These are phyloP conservation scores for Microthlaspi erraticum DNA, from an alignment of 345 rosid genomes.

Conservation along the genomic window DNA sequence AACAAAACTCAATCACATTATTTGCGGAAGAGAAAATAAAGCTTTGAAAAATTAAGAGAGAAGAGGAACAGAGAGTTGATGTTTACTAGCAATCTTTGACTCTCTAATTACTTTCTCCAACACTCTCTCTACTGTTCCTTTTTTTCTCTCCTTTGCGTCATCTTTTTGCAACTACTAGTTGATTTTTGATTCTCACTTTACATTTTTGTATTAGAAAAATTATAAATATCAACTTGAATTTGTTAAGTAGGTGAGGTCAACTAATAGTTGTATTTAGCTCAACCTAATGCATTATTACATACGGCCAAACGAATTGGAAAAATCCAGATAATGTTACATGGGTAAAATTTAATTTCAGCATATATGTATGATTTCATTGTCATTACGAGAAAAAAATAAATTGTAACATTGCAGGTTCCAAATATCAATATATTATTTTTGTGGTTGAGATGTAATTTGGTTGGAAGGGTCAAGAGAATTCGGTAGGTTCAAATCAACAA, in stretches of 20 bases:
- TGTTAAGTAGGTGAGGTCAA: constrained; percentile 24
- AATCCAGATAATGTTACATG: background rate
- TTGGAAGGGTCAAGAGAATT: constrained; percentile 19
- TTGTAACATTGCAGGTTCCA: constrained; percentile 1
- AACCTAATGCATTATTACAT: constrained; percentile 42
- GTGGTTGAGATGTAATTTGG: constrained; percentile 27
- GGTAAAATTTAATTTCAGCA: background rate
- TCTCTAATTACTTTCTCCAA: background rate
- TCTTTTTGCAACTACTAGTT: too few species aligned
- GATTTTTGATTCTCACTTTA: too few species aligned
- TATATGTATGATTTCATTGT: background rate
- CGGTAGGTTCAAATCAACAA: constrained; percentile 28
- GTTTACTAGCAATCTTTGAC: constrained; percentile 36
- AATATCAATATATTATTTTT: constrained; percentile 4
- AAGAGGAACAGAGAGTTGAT: constrained; percentile 9
- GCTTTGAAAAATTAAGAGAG: background rate
- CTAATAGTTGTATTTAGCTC: constrained; percentile 16
- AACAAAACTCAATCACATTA: constrained; percentile 30
- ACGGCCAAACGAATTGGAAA: constrained; percentile 24
- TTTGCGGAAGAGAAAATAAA: background rate
- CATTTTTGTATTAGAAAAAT: background rate
- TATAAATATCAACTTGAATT: constrained; percentile 14
- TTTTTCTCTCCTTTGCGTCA: too few species aligned
- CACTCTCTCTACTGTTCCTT: too few species aligned
- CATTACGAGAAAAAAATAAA: background rate